Percentiles rank a stretch among this genome's conserved stretches.
phyloP scores from a whole-genome alignment of 73 alveolate species.

The Tetrahymena borealis region DNA sequence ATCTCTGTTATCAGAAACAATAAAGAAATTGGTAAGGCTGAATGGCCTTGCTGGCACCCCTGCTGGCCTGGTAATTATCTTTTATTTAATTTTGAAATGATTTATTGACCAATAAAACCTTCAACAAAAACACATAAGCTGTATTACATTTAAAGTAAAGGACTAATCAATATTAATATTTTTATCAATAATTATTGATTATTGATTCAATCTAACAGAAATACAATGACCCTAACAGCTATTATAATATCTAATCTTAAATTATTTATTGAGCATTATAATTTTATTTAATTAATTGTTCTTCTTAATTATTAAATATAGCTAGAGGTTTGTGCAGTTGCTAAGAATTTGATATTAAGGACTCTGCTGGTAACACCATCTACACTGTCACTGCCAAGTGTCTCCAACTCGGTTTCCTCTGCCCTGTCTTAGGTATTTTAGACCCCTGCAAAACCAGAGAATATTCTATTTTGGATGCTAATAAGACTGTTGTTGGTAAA shows the following conservation, averaged over 20 bases:
- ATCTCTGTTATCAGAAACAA: neutral
- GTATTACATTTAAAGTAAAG: no score
- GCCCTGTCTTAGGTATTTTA: neutral
- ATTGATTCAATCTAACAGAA: no score
- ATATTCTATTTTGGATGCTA: neutral
- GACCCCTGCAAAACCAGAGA: neutral
- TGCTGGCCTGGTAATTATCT: neutral
- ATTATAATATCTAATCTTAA: no score
- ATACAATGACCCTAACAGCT: no score
- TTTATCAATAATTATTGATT: no score
- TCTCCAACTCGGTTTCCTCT: neutral
- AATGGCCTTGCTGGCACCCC: slow-evolving; percentile 2
- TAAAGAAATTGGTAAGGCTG: neutral
- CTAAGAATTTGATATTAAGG: neutral
- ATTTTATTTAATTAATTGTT: no score
- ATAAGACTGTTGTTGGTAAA: neutral
- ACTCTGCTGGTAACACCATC: neutral
- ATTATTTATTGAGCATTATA: no score
- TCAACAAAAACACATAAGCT: neutral
- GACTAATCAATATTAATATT: no score
- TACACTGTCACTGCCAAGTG: neutral
- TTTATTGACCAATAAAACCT: neutral
- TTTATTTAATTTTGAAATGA: neutral
- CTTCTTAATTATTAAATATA: no score
- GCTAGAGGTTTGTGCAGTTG: neutral